Evolutionary conservation across 2,329 filamentous ascomycete species (phyloP).

Genomic region (Clarireedia sp.): DNA sequence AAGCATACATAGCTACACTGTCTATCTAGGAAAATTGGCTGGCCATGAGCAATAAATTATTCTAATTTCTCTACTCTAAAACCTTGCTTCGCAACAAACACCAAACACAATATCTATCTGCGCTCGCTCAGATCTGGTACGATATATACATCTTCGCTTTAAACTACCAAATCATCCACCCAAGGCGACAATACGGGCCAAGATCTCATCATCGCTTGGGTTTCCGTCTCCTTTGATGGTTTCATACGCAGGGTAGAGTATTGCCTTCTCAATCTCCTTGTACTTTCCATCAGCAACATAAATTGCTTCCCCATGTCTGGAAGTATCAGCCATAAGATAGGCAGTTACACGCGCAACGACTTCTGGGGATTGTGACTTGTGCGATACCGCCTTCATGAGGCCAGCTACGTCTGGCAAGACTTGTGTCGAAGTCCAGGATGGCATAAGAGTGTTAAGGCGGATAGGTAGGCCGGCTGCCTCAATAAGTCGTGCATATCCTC

Average conservation of each 20-base stretch:
- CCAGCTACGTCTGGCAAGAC: constrained; percentile 35
- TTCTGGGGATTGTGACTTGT: constrained; percentile 37
- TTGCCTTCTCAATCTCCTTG: constrained; percentile 44
- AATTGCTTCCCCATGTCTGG: constrained; percentile 44
- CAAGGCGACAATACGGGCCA: constrained; percentile 20
- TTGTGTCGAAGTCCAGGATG: constrained; percentile 46
- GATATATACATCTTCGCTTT: no score
- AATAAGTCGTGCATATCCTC: constrained; percentile 37
- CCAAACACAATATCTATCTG: no score
- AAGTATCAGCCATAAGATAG: constrained; percentile 41
- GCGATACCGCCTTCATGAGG: constrained; percentile 33
- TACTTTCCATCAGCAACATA: constrained; percentile 41
- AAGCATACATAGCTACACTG: no score
- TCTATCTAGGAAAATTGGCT: no score
- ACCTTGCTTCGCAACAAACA: no score
- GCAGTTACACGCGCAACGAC: constrained; percentile 42
- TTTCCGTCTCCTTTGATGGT: constrained; percentile 29
- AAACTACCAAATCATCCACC: not conserved
- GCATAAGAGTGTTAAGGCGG: constrained; percentile 47
- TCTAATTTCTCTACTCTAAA: no score
- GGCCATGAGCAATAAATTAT: no score
- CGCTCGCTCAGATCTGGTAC: no score
- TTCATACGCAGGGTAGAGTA: constrained; percentile 31
- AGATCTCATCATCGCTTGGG: constrained; percentile 32
- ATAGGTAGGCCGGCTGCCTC: constrained; percentile 28